These are phyloP conservation scores for Moricandia moricandioides DNA, from an alignment of 345 rosid species.

Conservation along the genomic window DNA sequence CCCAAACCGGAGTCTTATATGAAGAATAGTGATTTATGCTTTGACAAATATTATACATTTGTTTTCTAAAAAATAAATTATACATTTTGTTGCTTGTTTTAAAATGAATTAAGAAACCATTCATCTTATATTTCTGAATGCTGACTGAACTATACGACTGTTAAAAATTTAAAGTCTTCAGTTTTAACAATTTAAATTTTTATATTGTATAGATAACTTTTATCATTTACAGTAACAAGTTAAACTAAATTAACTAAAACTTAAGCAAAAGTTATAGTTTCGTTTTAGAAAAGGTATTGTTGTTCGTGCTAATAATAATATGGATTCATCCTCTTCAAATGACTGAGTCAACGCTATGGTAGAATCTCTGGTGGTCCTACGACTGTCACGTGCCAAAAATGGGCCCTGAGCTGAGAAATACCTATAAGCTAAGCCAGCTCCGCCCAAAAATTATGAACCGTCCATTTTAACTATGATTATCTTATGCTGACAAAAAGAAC, in stretches of 20 bases:
- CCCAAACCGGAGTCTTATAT: neutral
- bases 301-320: neutral
- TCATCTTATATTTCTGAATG: neutral
- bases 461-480: constrained; percentile 22
- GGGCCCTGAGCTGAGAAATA: constrained; percentile 30
- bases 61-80: too few species aligned
- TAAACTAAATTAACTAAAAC: neutral
- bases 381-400: constrained; percentile 32
- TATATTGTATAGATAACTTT: too few species aligned
- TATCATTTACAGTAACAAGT: neutral
- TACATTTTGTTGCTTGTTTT: neutral
- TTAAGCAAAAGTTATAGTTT: neutral
- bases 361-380: constrained; percentile 26
- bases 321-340: constrained; percentile 12
- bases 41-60: neutral
- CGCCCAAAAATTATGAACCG: constrained; percentile 30
- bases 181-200: neutral
- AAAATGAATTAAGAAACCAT: neutral
- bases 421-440: constrained; percentile 29
- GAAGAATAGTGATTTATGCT: neutral
- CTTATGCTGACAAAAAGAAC: neutral
- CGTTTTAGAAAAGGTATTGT: neutral
- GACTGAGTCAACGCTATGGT: constrained; percentile 26
- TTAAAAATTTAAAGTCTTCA: neutral
- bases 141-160: neutral